Conservation (phyloP, 495 filamentous ascomycete genomes). For the Daldinia concentrica region DNA sequence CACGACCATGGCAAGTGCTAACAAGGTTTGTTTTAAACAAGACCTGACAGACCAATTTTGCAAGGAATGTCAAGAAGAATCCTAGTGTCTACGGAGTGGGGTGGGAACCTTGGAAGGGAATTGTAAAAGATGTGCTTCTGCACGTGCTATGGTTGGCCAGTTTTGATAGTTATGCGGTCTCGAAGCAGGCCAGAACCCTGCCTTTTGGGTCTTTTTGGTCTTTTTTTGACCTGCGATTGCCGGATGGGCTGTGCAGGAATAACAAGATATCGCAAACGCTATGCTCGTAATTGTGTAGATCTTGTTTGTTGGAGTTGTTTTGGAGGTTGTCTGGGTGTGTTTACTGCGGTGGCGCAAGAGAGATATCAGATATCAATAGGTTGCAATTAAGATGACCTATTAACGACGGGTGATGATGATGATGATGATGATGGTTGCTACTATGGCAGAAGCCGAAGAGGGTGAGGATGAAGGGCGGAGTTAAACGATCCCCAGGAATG, state of each 20-base stretch:
- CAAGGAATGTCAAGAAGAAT: conserved; percentile 39
- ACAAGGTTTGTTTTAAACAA: conserved; percentile 37
- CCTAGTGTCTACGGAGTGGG: conserved; percentile 29
- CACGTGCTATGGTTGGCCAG: conserved; percentile 36
- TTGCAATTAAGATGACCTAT: background rate
- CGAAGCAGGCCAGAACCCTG: conserved; percentile 20
- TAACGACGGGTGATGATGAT: background rate
- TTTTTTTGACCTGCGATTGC: conserved; percentile 13
- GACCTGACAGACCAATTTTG: conserved; percentile 15
- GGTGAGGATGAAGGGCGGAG: background rate
- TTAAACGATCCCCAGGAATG: conserved; percentile 5
- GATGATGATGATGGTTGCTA: conserved; percentile 3
- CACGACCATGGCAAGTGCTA: conserved; percentile 39
- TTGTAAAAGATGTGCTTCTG: conserved; percentile 13
- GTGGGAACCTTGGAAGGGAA: conserved; percentile 6
- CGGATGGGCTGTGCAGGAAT: conserved; percentile 17
- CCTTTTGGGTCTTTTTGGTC: background rate
- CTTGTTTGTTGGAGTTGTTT: conserved; percentile 22
- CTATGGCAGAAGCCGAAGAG: background rate
- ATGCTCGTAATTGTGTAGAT: conserved; percentile 18
- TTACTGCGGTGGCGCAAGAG: background rate
- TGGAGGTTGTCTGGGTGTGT: conserved; percentile 1
- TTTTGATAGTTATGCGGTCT: conserved; percentile 21
- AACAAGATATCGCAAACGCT: background rate
- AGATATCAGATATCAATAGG: background rate